Conservation (phyloP, 495 filamentous ascomycete genomes). For the Aspergillus sparsus region DNA sequence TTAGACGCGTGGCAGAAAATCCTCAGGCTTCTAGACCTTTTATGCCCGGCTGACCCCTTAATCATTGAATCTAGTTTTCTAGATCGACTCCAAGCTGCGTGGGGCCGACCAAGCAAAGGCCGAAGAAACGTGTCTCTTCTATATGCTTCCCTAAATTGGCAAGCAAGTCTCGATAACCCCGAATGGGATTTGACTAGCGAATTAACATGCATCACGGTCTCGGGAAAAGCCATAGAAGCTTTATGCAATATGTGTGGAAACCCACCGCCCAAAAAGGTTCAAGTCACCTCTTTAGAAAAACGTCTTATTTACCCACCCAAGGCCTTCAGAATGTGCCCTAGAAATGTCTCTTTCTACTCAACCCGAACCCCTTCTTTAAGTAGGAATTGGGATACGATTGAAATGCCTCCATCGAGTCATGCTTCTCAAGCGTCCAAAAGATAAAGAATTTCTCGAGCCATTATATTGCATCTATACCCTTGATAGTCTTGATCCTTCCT, state of each 20-base stretch:
- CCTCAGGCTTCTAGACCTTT: background rate
- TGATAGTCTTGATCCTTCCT: background rate
- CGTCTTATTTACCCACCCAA: background rate
- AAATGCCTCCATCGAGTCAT: background rate
- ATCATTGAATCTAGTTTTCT: background rate
- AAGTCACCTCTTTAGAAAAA: background rate
- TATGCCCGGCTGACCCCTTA: slow-evolving; percentile 1
- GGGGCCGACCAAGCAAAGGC: background rate
- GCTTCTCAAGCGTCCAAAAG: background rate
- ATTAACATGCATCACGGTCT: slow-evolving; percentile 9
- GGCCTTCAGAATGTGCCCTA: slow-evolving; percentile 1
- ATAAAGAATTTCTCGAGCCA: background rate
- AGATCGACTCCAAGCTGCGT: background rate
- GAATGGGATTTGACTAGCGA: slow-evolving; percentile 2
- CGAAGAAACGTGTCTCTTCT: too few species aligned
- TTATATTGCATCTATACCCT: slow-evolving; percentile 3
- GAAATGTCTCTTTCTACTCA: background rate
- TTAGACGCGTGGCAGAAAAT: background rate
- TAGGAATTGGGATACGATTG: background rate
- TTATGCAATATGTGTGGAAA: background rate
- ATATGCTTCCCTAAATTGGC: slow-evolving; percentile 12
- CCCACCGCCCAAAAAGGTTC: background rate
- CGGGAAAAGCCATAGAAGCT: slow-evolving; percentile 2
- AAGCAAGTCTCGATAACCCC: slow-evolving; percentile 3
- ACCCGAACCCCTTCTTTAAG: background rate